phyloP scores from a whole-genome alignment of 768 basidiomycete genomes.

The Termitomyces sp. region DNA sequence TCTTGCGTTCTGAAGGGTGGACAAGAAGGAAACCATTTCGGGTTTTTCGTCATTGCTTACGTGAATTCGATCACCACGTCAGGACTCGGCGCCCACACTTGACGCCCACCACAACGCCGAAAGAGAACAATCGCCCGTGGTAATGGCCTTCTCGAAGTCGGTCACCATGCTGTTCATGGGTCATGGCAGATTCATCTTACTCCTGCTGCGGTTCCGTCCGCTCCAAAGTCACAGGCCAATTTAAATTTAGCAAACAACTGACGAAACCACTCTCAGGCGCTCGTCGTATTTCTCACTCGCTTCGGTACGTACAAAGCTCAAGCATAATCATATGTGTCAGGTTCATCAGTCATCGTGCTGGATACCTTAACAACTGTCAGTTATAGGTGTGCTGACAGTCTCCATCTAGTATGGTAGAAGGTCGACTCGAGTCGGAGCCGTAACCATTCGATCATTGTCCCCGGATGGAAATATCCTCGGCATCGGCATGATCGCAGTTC shows the following conservation, averaged over 20 bases:
- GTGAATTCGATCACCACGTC: slow-evolving; percentile 7
- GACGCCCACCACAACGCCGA: neutral
- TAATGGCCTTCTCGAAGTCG: neutral
- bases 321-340: neutral
- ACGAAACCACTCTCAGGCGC: neutral
- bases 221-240: neutral
- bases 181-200: neutral
- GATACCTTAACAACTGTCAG: neutral
- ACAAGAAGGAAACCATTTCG: neutral
- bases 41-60: slow-evolving; percentile 13
- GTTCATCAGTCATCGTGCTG: neutral
- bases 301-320: neutral
- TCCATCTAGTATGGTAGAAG: neutral
- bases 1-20: neutral
- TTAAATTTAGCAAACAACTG: neutral
- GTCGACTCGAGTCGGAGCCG: neutral
- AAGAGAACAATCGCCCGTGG: neutral
- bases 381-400: neutral
- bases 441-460: neutral
- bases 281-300: neutral
- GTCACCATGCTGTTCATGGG: neutral
- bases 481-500: neutral
- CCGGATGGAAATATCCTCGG: neutral
- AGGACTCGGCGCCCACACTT: neutral
- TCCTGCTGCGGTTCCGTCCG: neutral